phyloP scores from a whole-genome alignment of 148 eudicot genomes.

The Dianthus caryophyllus region DNA sequence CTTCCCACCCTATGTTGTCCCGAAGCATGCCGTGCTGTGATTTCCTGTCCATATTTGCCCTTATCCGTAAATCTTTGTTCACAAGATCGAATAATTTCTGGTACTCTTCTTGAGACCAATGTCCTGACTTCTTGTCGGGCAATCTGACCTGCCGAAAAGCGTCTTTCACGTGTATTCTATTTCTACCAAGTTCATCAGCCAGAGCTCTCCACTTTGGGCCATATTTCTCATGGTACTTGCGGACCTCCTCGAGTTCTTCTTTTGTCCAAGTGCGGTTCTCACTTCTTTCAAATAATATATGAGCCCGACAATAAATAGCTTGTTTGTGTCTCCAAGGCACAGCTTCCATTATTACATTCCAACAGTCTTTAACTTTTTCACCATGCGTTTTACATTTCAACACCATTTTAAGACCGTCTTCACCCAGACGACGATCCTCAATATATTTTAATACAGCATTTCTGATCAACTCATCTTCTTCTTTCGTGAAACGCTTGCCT shows the following conservation, averaged over 20 bases:
- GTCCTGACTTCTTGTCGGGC: slow-evolving; percentile 24
- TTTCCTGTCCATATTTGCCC: slow-evolving; percentile 28
- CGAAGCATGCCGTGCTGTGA: slow-evolving; percentile 33
- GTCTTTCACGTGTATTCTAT: slow-evolving; percentile 32
- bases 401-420: slow-evolving; percentile 37
- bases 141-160: slow-evolving; percentile 24
- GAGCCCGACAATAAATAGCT: slow-evolving; percentile 31
- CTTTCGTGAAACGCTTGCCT: slow-evolving; percentile 38
- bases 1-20: slow-evolving; percentile 39
- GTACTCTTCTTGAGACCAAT: slow-evolving; percentile 43
- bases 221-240: slow-evolving; percentile 19
- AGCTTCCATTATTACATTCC: slow-evolving; percentile 31
- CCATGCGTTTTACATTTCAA: slow-evolving; percentile 21
- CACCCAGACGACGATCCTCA: slow-evolving; percentile 30
- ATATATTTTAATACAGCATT: slow-evolving; percentile 32
- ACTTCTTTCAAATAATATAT: slow-evolving; percentile 31
- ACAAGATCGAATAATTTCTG: slow-evolving; percentile 32
- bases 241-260: slow-evolving; percentile 30
- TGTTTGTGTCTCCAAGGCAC: slow-evolving; percentile 31
- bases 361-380: slow-evolving; percentile 26
- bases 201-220: slow-evolving; percentile 34
- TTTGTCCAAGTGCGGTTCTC: slow-evolving; percentile 30
- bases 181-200: slow-evolving; percentile 33
- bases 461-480: slow-evolving; percentile 38
- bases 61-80: slow-evolving; percentile 30